Percentiles rank a stretch among this genome's conserved stretches.
Conservation (phyloP, 2,329 filamentous ascomycete genomes). For the Pestalotiopsis sp. region DNA sequence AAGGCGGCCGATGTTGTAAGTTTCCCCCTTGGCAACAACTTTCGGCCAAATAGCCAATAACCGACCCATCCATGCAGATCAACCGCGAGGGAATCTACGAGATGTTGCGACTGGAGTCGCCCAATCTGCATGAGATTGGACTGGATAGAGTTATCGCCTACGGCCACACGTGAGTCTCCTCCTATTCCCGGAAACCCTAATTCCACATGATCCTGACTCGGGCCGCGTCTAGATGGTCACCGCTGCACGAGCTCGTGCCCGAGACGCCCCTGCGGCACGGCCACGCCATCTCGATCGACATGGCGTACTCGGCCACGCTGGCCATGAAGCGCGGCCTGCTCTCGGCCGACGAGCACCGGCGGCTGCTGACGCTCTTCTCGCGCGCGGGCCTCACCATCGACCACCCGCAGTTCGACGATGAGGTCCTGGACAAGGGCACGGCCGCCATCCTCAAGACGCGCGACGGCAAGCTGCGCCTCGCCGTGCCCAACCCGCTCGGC, state of each 20-base stretch:
- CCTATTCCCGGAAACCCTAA: background rate
- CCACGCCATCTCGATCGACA: conserved; percentile 75
- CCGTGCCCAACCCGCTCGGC: conserved; percentile 69
- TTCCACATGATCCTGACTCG: background rate
- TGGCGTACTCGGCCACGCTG: conserved; percentile 74
- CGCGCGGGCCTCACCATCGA: conserved; percentile 73
- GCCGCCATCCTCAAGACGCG: conserved; percentile 71
- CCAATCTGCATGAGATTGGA: conserved; percentile 73
- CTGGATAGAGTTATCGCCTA: conserved; percentile 74
- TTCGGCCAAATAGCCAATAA: background rate
- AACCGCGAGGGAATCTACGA: conserved; percentile 70
- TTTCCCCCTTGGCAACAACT: background rate
- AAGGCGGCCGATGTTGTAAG: conserved; percentile 56
- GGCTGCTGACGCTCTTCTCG: conserved; percentile 69
- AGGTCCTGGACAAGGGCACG: conserved; percentile 66
- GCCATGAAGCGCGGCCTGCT: conserved; percentile 65
- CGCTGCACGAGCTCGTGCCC: conserved; percentile 70
- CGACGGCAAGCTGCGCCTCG: conserved; percentile 67
- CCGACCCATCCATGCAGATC: conserved; percentile 43
- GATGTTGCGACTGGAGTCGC: conserved; percentile 74
- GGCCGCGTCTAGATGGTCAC: conserved; percentile 58
- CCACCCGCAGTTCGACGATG: conserved; percentile 67
- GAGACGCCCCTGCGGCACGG: conserved; percentile 70
- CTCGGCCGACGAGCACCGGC: conserved; percentile 58
- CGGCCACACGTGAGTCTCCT: conserved; percentile 62